These are phyloP conservation scores for Sporothrix brunneoviolacea DNA, from an alignment of 2,329 filamentous ascomycete species.

Conservation along the genomic window DNA sequence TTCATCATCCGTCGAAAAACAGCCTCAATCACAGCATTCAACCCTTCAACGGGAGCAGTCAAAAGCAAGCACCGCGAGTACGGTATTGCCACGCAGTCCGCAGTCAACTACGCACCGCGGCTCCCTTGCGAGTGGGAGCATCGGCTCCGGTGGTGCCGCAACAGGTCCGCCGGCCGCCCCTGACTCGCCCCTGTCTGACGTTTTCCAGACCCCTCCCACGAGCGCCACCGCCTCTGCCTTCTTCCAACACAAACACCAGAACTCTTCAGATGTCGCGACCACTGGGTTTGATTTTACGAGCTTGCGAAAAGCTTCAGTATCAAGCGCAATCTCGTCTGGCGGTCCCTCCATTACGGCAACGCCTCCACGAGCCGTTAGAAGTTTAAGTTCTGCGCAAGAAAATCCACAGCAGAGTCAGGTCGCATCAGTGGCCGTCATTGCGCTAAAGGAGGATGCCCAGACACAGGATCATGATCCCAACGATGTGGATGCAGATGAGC, in stretches of 20 bases:
- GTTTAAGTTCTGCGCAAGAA: constrained; percentile 26
- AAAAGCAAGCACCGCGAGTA: constrained; percentile 28
- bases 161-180: constrained; percentile 18
- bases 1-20: not conserved
- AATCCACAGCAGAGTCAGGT: constrained; percentile 9
- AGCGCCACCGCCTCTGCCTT: constrained; percentile 32
- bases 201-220: constrained; percentile 44
- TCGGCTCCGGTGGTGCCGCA: not conserved
- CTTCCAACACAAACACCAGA: constrained; percentile 30
- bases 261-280: constrained; percentile 37
- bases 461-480: constrained; percentile 19
- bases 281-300: constrained; percentile 29
- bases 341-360: constrained; percentile 27
- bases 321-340: constrained; percentile 35
- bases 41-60: constrained; percentile 22
- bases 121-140: constrained; percentile 17
- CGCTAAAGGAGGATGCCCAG: constrained; percentile 20
- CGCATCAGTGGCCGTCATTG: not conserved
- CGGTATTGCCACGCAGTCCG: constrained; percentile 28
- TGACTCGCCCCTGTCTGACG: constrained; percentile 36
- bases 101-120: constrained; percentile 30
- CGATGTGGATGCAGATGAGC: constrained; percentile 60
- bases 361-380: constrained; percentile 26
- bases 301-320: constrained; percentile 37
- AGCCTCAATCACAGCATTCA: constrained; percentile 4